Evolutionary conservation across 2,329 filamentous ascomycete species (phyloP).

Genomic region (Helminthosporium solani): DNA sequence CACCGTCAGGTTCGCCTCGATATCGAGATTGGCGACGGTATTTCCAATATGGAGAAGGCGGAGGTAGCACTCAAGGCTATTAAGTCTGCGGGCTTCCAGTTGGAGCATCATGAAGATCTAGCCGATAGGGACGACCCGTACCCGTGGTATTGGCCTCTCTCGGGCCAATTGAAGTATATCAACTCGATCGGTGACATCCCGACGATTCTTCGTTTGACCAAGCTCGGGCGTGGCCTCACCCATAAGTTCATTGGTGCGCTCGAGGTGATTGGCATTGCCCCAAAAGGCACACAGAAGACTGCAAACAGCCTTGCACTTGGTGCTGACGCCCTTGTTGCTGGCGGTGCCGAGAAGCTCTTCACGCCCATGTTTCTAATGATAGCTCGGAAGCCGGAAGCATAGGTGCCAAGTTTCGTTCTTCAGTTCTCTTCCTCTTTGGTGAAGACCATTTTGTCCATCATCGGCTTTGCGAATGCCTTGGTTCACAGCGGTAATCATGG

Average conservation of each 20-base stretch:
- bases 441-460: slow-evolving; percentile 1
- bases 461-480: slow-evolving; percentile 1
- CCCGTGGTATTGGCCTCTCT: slow-evolving; percentile 93
- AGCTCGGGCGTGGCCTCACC: slow-evolving; percentile 70
- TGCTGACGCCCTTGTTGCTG: slow-evolving; percentile 82
- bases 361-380: slow-evolving; percentile 99
- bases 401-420: slow-evolving; percentile 20
- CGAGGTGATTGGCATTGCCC: slow-evolving; percentile 74
- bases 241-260: slow-evolving; percentile 76
- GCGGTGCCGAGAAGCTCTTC: slow-evolving; percentile 87
- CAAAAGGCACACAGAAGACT: slow-evolving; percentile 88
- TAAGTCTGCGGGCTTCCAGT: slow-evolving; percentile 80
- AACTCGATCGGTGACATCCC: slow-evolving; percentile 76
- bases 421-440: slow-evolving; percentile 11
- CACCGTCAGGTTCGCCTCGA: slow-evolving; percentile 90
- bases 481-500: slow-evolving; percentile 3
- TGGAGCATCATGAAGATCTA: slow-evolving; percentile 83
- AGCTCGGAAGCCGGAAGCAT: slow-evolving; percentile 72
- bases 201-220: slow-evolving; percentile 87
- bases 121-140: slow-evolving; percentile 71
- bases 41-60: slow-evolving; percentile 94
- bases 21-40: slow-evolving; percentile 94
- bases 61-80: slow-evolving; percentile 80
- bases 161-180: slow-evolving; percentile 82
- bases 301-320: slow-evolving; percentile 82